Conservation (phyloP, 352 stramenopile species). For the Pythium guiyangense region DNA sequence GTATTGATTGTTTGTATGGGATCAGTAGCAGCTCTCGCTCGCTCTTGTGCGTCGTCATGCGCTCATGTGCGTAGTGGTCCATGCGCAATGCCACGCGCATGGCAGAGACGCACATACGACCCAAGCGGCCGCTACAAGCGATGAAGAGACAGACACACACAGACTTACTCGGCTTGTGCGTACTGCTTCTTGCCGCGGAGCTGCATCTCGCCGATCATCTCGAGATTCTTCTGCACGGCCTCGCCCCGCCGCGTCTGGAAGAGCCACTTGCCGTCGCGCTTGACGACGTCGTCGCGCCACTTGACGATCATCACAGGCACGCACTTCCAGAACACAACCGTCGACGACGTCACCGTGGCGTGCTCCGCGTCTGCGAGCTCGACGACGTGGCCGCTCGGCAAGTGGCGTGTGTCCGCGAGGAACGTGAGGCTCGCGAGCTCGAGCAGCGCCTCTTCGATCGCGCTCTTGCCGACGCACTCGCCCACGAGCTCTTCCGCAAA, state of each 20-base stretch:
- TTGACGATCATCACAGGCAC: slow-evolving; percentile 80
- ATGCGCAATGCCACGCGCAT: too few species aligned
- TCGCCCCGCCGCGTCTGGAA: slow-evolving; percentile 71
- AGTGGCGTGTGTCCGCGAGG: slow-evolving; percentile 71
- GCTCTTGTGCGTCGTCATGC: too few species aligned
- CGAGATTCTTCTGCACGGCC: slow-evolving; percentile 84
- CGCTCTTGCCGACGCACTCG: slow-evolving; percentile 47
- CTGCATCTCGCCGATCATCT: slow-evolving; percentile 88
- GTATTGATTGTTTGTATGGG: too few species aligned
- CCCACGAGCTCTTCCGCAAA: slow-evolving; percentile 79
- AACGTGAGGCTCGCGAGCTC: slow-evolving; percentile 77
- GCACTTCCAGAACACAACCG: slow-evolving; percentile 84
- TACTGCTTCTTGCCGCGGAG: slow-evolving; percentile 88
- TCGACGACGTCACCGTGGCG: slow-evolving; percentile 56
- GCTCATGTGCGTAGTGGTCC: too few species aligned
- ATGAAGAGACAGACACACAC: too few species aligned
- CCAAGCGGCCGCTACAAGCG: too few species aligned
- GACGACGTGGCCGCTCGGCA: slow-evolving; percentile 79
- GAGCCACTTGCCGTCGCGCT: slow-evolving; percentile 66
- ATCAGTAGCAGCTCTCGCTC: too few species aligned
- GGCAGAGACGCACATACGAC: too few species aligned
- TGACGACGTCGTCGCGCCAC: slow-evolving; percentile 75
- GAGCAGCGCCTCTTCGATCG: slow-evolving; percentile 69
- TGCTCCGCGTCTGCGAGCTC: slow-evolving; percentile 46
- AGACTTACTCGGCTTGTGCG: slow-evolving; percentile 17